Percentiles rank a stretch among this genome's conserved stretches.
Evolutionary conservation across 2,329 filamentous ascomycete species (phyloP).

Genomic region (Pseudopithomyces maydicus): DNA sequence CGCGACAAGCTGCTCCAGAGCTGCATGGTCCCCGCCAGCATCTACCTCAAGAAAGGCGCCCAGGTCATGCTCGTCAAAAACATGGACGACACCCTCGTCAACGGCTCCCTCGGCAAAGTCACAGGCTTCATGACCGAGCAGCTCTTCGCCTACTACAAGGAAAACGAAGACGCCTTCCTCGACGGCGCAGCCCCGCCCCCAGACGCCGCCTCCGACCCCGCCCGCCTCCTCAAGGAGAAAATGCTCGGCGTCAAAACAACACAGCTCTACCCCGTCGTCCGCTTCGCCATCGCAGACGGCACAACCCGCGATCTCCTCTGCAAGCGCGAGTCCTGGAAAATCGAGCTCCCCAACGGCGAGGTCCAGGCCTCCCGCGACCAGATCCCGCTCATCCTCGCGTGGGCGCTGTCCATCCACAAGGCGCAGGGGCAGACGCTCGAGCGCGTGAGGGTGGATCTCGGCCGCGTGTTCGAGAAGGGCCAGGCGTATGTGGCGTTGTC

Average conservation of each 20-base stretch:
- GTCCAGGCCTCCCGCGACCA: slow-evolving; percentile 82
- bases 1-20: slow-evolving; percentile 81
- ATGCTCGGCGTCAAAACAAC: slow-evolving; percentile 54
- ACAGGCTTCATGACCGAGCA: slow-evolving; percentile 76
- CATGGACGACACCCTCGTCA: slow-evolving; percentile 90
- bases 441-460: slow-evolving; percentile 90
- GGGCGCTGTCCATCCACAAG: slow-evolving; percentile 98
- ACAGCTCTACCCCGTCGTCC: slow-evolving; percentile 78
- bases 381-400: slow-evolving; percentile 86
- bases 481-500: slow-evolving; percentile 97
- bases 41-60: slow-evolving; percentile 86
- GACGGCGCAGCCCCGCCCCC: slow-evolving; percentile 54
- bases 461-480: slow-evolving; percentile 92
- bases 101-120: slow-evolving; percentile 89
- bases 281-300: slow-evolving; percentile 81
- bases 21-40: slow-evolving; percentile 86
- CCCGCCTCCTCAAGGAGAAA: slow-evolving; percentile 56
- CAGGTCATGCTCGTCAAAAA: slow-evolving; percentile 99
- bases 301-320: slow-evolving; percentile 77
- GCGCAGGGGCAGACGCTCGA: slow-evolving; percentile 94
- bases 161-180: slow-evolving; percentile 62
- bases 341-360: slow-evolving; percentile 94
- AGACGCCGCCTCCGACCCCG: slow-evolving; percentile 43
- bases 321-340: slow-evolving; percentile 90
- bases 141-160: slow-evolving; percentile 63